These are phyloP conservation scores for Pichia deserticola DNA, from an alignment of 805 yeast genomes.

Conservation along the genomic window DNA sequence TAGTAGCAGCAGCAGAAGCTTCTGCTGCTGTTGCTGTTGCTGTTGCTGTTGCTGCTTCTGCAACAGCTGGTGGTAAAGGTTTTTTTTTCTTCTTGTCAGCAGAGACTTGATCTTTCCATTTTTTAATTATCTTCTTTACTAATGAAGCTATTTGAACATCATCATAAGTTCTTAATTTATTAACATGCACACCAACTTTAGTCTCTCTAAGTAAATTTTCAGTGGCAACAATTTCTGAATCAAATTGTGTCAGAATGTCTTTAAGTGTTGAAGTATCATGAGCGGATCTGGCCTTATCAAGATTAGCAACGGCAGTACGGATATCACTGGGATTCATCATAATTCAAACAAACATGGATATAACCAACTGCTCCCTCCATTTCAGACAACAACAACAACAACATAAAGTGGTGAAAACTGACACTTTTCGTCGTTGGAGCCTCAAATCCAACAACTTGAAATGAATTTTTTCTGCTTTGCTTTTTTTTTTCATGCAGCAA, in stretches of 20 bases:
- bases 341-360: no score
- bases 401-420: neutral
- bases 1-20: neutral
- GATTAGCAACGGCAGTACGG: conserved; percentile 54
- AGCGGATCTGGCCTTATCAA: conserved; percentile 51
- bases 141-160: conserved; percentile 61
- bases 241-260: conserved; percentile 57
- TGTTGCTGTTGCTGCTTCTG: conserved; percentile 9
- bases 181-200: conserved; percentile 94
- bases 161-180: conserved; percentile 65
- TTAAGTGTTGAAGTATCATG: conserved; percentile 55
- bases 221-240: conserved; percentile 71
- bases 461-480: no score
- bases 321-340: conserved; percentile 49
- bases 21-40: neutral
- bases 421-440: no score
- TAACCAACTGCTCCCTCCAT: no score
- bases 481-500: no score
- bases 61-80: neutral
- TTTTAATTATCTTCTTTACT: conserved; percentile 75
- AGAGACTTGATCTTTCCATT: conserved; percentile 87
- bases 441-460: no score
- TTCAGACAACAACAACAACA: no score
- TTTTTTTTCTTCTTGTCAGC: conserved; percentile 40
- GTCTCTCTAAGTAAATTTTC: conserved; percentile 86